These are phyloP conservation scores for Colletotrichum brevisporum DNA, from an alignment of 2,329 filamentous ascomycete species.

Conservation along the genomic window DNA sequence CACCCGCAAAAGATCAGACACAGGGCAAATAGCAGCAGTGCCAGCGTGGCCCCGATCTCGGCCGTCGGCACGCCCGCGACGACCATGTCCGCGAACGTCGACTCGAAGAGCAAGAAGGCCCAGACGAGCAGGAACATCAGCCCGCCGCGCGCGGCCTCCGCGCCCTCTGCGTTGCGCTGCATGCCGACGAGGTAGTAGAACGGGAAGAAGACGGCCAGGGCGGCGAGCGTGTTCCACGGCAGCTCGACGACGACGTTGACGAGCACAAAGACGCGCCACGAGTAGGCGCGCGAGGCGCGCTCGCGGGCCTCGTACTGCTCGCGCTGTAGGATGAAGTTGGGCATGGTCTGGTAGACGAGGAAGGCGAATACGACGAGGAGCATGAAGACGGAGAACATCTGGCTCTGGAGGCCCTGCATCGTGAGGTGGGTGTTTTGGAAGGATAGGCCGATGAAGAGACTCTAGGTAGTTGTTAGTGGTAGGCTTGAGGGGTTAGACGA, in stretches of 20 bases:
- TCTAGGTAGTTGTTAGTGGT: constrained; percentile 40
- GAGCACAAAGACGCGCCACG: constrained; percentile 76
- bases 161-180: constrained; percentile 63
- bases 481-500: not conserved
- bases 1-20: constrained; percentile 70
- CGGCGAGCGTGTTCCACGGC: constrained; percentile 74
- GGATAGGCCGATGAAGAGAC: constrained; percentile 76
- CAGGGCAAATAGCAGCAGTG: constrained; percentile 72
- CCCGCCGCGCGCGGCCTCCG: constrained; percentile 58
- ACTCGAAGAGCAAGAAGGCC: constrained; percentile 74
- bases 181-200: constrained; percentile 78
- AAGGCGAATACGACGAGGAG: constrained; percentile 74
- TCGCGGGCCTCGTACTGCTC: constrained; percentile 77
- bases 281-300: constrained; percentile 74
- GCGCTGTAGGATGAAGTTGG: constrained; percentile 75
- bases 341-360: constrained; percentile 73
- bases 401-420: constrained; percentile 75
- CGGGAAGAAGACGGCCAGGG: constrained; percentile 72
- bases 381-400: constrained; percentile 77
- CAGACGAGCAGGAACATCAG: constrained; percentile 75
- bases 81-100: constrained; percentile 74
- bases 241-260: constrained; percentile 77
- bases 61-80: constrained; percentile 74
- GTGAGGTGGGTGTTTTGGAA: constrained; percentile 71
- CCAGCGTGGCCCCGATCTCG: constrained; percentile 73